Evolutionary conservation across 2,329 filamentous ascomycete species (phyloP), one percentile per base, ranked within the genome.

Genomic region (Apiospora arundinis): DNA sequence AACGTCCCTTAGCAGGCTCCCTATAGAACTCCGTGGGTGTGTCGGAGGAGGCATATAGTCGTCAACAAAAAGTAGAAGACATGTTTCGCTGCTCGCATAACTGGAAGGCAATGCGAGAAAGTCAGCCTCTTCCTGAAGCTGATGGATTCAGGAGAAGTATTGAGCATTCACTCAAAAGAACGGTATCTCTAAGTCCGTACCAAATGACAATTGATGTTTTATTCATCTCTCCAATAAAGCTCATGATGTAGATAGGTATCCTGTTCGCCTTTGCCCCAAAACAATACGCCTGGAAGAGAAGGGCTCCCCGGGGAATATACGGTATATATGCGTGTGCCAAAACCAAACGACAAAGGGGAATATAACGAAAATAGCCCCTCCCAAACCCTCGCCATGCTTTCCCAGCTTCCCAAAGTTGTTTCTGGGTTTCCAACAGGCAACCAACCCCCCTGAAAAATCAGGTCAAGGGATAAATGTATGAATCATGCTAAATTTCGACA

Each of bases 301-400:
- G 28, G 56, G 32, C 56, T 63, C 56, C 56, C 56, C 28, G 18
- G 32, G 32, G 56, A 63, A 63, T 40, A 63, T 63, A 63, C n/a
- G 56, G 56, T 63, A 63, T 63, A 63, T 40, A 63, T 40, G 32
- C 32, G 18, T 40, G 32, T 40, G 32, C 12, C 56, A n/a, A 63
- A 40, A 63, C 21, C 56, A 23, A 63, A 37, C 32, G n/a, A 18
- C 5, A 32, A 18, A 6, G 32, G 56, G 18, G 9, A 63, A 7
- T 37, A 63, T n/a, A 40, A 40, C 4, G 14, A 40, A 40, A 23
- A 40, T 7, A 12, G 1, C 18, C 32, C 8, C 7, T 32, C 12
- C 16, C 32, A n/a, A 40, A 56, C 8, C 32, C 56, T 63, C 56
- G 56, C 56, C 56, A 40, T 63, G 32, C 32, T 63, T 40, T 63